These are phyloP conservation scores for Candida chauliodis DNA, from an alignment of 805 yeast genomes.

Conservation along the genomic window DNA sequence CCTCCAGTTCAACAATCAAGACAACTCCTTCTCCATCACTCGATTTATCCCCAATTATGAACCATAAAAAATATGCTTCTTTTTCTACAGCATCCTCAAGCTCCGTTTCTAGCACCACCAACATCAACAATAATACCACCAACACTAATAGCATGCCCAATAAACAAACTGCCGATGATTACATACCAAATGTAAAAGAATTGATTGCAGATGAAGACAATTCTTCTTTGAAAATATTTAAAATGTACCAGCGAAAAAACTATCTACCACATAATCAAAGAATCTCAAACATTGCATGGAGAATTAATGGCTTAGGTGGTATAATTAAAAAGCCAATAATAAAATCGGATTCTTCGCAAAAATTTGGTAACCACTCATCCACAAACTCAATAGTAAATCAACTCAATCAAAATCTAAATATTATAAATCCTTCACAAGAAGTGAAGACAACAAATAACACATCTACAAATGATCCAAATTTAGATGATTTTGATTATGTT, in stretches of 20 bases:
- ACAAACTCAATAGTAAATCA: background rate
- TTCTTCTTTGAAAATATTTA: constrained; percentile 32
- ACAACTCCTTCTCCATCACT: constrained; percentile 1
- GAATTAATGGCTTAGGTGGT: constrained; percentile 25
- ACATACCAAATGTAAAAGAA: constrained; percentile 4
- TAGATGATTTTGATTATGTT: constrained; percentile 44
- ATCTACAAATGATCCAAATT: constrained; percentile 20
- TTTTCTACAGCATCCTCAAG: background rate
- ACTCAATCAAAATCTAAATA: background rate
- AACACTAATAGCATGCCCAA: background rate
- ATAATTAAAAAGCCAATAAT: constrained; percentile 8
- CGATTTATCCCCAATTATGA: constrained; percentile 1
- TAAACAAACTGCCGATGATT: background rate
- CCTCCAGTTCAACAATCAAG: constrained; percentile 1
- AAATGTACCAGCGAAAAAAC: constrained; percentile 40
- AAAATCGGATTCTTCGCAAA: constrained; percentile 5
- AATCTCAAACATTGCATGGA: constrained; percentile 43
- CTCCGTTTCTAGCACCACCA: constrained; percentile 3
- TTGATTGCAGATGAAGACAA: constrained; percentile 28
- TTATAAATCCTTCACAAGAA: background rate
- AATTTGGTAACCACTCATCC: constrained; percentile 7
- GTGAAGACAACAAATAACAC: background rate
- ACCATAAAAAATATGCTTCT: constrained; percentile 3
- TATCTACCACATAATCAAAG: constrained; percentile 42
- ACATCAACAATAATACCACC: background rate